phyloP scores from a whole-genome alignment of 2,329 filamentous ascomycete species.

The Emergomyces africanus region DNA sequence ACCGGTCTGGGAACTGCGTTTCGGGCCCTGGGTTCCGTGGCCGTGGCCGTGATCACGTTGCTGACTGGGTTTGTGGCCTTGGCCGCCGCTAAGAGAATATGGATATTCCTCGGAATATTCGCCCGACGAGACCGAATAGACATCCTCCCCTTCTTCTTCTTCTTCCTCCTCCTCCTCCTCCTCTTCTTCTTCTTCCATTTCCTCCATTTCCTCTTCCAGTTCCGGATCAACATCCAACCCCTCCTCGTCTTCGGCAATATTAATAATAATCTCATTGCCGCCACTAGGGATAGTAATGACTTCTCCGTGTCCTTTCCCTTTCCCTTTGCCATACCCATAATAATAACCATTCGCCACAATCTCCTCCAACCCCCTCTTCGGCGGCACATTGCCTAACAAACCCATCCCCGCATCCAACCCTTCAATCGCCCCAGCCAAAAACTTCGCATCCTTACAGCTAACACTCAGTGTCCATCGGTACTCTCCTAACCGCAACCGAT shows the following conservation, averaged over 20 bases:
- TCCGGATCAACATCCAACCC: background rate
- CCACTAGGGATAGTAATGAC: background rate
- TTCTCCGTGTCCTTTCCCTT: background rate
- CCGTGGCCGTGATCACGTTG: background rate
- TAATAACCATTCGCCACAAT: slow-evolving; percentile 19
- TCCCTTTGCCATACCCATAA: background rate
- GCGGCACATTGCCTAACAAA: slow-evolving; percentile 54
- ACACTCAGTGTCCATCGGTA: slow-evolving; percentile 92
- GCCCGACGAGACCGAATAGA: background rate
- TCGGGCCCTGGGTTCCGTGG: background rate
- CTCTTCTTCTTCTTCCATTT: background rate
- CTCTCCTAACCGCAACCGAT: slow-evolving; percentile 69
- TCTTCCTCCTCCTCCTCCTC: background rate
- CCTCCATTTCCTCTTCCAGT: background rate
- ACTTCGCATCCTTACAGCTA: slow-evolving; percentile 55
- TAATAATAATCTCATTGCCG: background rate
- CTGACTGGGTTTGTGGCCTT: background rate
- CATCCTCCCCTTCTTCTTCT: background rate
- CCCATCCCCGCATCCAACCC: slow-evolving; percentile 63
- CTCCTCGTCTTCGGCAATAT: background rate
- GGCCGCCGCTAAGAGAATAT: background rate
- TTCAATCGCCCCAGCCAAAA: slow-evolving; percentile 54
- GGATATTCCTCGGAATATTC: background rate
- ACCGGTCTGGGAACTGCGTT: too few species aligned
- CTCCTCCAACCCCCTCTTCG: slow-evolving; percentile 51